Evolutionary conservation across 2,329 filamentous ascomycete species (phyloP), one percentile per base, ranked within the genome.

Genomic region (Mycosphaerelloides madeirae): DNA sequence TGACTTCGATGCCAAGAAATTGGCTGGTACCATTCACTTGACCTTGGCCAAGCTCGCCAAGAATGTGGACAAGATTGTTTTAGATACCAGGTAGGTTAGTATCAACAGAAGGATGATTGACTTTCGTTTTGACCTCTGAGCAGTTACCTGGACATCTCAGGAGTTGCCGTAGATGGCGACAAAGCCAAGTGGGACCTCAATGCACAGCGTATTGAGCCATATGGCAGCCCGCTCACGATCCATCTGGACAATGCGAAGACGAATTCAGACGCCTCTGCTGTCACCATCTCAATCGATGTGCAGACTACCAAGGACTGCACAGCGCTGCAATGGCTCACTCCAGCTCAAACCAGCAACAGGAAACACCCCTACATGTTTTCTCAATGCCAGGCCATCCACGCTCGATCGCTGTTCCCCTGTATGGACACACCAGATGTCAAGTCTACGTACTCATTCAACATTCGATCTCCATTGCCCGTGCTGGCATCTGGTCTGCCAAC

Each of bases 391-490:
- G 90, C 91, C 42, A 97, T 96, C 61, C 90, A 97, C 61, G 88
- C 87, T 33, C 83, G 93, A 48, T 95, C 89, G 37, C 79, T 97
- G 49, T 95, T 97, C 67, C 93, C 93, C 6, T 97, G 91, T 68
- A 91, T 97, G 71, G 93, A 98, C 64, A 97, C 93, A 25, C 93
- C 93, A 3, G 91, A 96, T 65, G 86, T 96, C 59, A 98, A 98
- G 73, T 89, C 87, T n/a, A 94, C 89, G 1, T 89, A 90, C 68
- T 82, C 83, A 51, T 96, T 96, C 73, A 85, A 84, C 60, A 84
- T 98, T 61, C 83, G 82, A 19, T 96, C 89, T 18, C 81, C 85
- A 4, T 77, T 95, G 12, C 88, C 89, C 0, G 90, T 96, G n/a
- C 80, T 97, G 44, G 90, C 91, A 25, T 95, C 88, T 60, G 93